These are phyloP conservation scores for Pythium dissotocum DNA, from an alignment of 352 stramenopile species.

Conservation along the genomic window DNA sequence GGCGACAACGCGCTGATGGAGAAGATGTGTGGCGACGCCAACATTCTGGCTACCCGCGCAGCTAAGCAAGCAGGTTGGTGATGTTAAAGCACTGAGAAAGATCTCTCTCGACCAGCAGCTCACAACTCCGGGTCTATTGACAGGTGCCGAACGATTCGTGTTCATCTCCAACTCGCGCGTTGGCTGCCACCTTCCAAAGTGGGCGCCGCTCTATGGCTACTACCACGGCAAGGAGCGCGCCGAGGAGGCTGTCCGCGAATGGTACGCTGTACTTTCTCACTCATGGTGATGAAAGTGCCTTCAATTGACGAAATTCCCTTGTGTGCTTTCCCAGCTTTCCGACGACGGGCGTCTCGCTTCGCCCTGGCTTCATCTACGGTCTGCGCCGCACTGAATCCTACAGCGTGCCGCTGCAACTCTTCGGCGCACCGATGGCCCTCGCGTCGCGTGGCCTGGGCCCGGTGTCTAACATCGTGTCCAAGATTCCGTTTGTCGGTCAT, in stretches of 20 bases:
- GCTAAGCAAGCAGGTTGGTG: conserved; percentile 60
- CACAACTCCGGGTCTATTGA: background rate
- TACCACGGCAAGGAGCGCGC: conserved; percentile 90
- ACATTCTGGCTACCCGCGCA: conserved; percentile 69
- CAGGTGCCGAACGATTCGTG: conserved; percentile 77
- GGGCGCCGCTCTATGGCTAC: conserved; percentile 84
- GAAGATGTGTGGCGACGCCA: conserved; percentile 88
- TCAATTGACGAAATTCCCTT: background rate
- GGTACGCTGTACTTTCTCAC: conserved; percentile 31
- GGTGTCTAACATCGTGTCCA: conserved; percentile 53
- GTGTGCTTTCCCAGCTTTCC: conserved; percentile 47
- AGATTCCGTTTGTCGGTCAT: conserved; percentile 66
- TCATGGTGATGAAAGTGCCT: background rate
- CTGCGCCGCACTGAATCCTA: conserved; percentile 63
- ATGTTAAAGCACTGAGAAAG: background rate
- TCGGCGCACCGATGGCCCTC: conserved; percentile 70
- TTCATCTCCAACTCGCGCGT: conserved; percentile 93
- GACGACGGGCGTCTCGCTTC: conserved; percentile 72
- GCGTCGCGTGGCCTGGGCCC: conserved; percentile 57
- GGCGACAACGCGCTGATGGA: conserved; percentile 89
- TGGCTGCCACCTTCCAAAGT: conserved; percentile 67
- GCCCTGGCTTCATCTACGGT: conserved; percentile 91
- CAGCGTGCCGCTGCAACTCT: conserved; percentile 73
- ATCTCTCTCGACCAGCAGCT: background rate
- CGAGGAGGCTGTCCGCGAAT: conserved; percentile 67